These are phyloP conservation scores for Suzukiozyma palmioleophila DNA, from an alignment of 1,139 yeast species.

Conservation along the genomic window DNA sequence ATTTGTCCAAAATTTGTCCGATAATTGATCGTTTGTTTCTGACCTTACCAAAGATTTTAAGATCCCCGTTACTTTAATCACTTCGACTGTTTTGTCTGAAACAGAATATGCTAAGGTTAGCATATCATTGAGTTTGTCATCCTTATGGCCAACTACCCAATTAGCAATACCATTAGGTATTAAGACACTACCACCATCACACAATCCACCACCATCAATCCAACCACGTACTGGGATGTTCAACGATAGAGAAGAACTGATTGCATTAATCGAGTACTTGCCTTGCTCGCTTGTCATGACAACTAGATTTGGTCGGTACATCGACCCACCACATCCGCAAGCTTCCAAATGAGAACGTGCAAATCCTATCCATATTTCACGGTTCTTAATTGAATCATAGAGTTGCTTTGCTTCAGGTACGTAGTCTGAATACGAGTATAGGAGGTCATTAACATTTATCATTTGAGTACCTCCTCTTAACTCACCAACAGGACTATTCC, in stretches of 20 bases:
- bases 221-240: slow-evolving; percentile 30
- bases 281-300: slow-evolving; percentile 19
- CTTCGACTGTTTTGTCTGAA: slow-evolving; percentile 31
- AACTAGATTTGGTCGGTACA: slow-evolving; percentile 35
- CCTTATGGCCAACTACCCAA: slow-evolving; percentile 18
- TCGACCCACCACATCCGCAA: slow-evolving; percentile 34
- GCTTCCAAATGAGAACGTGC: slow-evolving; percentile 31
- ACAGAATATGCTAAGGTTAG: slow-evolving; percentile 31
- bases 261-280: slow-evolving; percentile 23
- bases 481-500: slow-evolving; percentile 24
- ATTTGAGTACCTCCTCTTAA: slow-evolving; percentile 38
- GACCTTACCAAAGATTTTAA: too few relatives aligned
- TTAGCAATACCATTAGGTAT: slow-evolving; percentile 36
- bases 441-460: slow-evolving; percentile 20
- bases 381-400: slow-evolving; percentile 12
- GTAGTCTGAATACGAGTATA: slow-evolving; percentile 9
- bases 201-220: slow-evolving; percentile 23
- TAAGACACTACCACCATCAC: slow-evolving; percentile 27
- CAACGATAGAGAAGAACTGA: slow-evolving; percentile 34
- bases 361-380: slow-evolving; percentile 33
- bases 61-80: slow-evolving; percentile 29
- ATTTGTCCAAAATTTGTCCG: too few relatives aligned
- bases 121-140: slow-evolving; percentile 21
- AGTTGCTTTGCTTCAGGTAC: slow-evolving; percentile 6
- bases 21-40: too few relatives aligned